These are phyloP conservation scores for Leccinum olivaceopallidum DNA, from an alignment of 768 basidiomycete species.

Conservation along the genomic window DNA sequence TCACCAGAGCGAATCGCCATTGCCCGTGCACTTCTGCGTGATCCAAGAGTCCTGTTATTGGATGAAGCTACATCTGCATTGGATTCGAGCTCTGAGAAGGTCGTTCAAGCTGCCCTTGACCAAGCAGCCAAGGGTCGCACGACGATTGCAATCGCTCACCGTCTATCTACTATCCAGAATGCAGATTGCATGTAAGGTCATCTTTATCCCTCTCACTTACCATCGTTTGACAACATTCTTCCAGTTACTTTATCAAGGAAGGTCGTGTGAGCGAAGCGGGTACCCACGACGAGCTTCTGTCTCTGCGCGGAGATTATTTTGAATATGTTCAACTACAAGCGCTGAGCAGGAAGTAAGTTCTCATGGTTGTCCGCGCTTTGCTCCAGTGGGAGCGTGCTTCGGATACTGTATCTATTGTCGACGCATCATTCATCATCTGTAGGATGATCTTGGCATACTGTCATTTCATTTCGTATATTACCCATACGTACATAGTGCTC, in stretches of 20 bases:
- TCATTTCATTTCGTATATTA: neutral
- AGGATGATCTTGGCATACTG: neutral
- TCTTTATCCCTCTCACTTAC: neutral
- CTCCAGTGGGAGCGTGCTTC: neutral
- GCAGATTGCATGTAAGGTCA: slow-evolving; percentile 79
- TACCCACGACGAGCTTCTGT: slow-evolving; percentile 81
- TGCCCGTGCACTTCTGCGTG: slow-evolving; percentile 87
- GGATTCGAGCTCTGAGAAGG: slow-evolving; percentile 89
- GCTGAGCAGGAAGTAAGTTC: slow-evolving; percentile 42
- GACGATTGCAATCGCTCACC: slow-evolving; percentile 95
- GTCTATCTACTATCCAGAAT: slow-evolving; percentile 90
- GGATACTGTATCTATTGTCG: neutral
- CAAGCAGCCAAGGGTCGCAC: slow-evolving; percentile 90
- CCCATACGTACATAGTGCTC: neutral
- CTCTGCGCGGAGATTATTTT: slow-evolving; percentile 67
- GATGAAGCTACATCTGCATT: slow-evolving; percentile 93
- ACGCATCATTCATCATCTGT: neutral
- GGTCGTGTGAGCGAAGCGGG: slow-evolving; percentile 62
- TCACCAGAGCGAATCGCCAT: slow-evolving; percentile 69
- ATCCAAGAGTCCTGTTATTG: slow-evolving; percentile 84
- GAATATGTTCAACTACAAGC: slow-evolving; percentile 90
- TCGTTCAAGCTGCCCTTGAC: slow-evolving; percentile 94
- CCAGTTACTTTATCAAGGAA: slow-evolving; percentile 87
- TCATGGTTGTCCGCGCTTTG: neutral
- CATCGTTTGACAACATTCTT: slow-evolving; percentile 23